Conservation (phyloP, 768 basidiomycete species). For the Termitomyces sp. region DNA sequence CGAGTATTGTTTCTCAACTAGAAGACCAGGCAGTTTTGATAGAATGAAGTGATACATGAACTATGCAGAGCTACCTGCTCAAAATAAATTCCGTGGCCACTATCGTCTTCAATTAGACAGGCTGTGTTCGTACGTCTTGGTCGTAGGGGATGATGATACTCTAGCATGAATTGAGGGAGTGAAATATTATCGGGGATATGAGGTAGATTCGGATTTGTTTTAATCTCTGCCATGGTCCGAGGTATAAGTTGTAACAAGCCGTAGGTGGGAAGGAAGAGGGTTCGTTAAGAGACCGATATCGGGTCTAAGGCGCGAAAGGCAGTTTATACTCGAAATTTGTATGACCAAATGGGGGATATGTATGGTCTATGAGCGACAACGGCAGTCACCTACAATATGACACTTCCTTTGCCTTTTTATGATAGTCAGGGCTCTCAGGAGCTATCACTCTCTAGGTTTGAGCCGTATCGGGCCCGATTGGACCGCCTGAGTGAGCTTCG, state of each 20-base stretch:
- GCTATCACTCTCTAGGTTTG: constrained; percentile 8
- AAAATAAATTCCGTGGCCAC: constrained; percentile 31
- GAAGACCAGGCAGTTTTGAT: constrained; percentile 1
- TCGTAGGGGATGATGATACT: constrained; percentile 38
- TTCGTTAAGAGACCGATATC: not conserved
- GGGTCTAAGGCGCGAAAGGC: not conserved
- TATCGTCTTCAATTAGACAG: constrained; percentile 48
- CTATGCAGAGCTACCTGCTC: constrained; percentile 27
- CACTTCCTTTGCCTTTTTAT: constrained; percentile 12
- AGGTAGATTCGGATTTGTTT: constrained; percentile 24
- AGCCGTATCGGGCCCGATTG: constrained; percentile 13
- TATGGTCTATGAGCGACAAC: constrained; percentile 2
- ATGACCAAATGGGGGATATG: constrained; percentile 12
- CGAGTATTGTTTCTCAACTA: constrained; percentile 27
- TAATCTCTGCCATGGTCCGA: constrained; percentile 22
- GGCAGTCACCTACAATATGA: constrained; percentile 6
- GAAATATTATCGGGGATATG: constrained; percentile 51
- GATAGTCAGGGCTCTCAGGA: constrained; percentile 7
- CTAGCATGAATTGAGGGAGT: constrained; percentile 52
- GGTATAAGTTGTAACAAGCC: constrained; percentile 2
- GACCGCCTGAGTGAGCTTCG: constrained; percentile 7
- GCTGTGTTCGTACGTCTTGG: constrained; percentile 32
- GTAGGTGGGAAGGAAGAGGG: constrained; percentile 5
- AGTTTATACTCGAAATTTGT: constrained; percentile 10
- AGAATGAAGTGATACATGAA: not conserved